phyloP scores from a whole-genome alignment of 768 basidiomycete genomes.

The Lentinus tigrinus region DNA sequence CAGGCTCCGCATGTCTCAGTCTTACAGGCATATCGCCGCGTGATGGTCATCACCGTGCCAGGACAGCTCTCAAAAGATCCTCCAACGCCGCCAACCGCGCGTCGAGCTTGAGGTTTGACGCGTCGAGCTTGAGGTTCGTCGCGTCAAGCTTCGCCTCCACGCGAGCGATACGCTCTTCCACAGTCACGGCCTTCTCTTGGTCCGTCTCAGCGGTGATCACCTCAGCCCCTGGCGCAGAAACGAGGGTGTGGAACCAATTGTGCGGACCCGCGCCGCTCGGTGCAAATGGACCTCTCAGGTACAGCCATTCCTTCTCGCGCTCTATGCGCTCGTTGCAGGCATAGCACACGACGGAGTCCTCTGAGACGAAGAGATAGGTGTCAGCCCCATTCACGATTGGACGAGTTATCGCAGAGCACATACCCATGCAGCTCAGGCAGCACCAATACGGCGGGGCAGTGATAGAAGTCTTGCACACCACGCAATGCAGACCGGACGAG shows the following conservation, averaged over 20 bases:
- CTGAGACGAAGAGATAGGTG: too few species aligned
- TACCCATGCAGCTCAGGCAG: neutral
- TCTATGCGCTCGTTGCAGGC: neutral
- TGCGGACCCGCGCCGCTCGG: neutral
- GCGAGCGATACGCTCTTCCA: neutral
- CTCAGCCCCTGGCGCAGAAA: neutral
- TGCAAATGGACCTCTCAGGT: neutral
- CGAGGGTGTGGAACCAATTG: constrained; percentile 1
- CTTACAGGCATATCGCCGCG: too few species aligned
- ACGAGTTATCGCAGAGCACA: neutral
- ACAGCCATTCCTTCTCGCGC: neutral
- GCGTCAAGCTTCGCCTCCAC: neutral
- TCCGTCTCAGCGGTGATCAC: neutral
- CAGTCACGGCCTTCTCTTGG: neutral
- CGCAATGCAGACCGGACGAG: neutral
- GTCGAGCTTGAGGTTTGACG: too few species aligned
- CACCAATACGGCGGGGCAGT: neutral
- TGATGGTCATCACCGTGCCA: too few species aligned
- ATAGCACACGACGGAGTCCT: neutral
- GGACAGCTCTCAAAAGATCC: neutral
- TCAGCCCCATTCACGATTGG: too few species aligned
- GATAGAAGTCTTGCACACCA: neutral
- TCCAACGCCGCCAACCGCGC: neutral
- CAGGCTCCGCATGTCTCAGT: too few species aligned
- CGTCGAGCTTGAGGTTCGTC: too few species aligned